A percentile compares a stretch with the other conserved stretches of the same genome.
These are phyloP conservation scores for Pseudoscleropodium purum DNA, from an alignment of 225 moss, liverwort and hornwort species.

Conservation along the genomic window DNA sequence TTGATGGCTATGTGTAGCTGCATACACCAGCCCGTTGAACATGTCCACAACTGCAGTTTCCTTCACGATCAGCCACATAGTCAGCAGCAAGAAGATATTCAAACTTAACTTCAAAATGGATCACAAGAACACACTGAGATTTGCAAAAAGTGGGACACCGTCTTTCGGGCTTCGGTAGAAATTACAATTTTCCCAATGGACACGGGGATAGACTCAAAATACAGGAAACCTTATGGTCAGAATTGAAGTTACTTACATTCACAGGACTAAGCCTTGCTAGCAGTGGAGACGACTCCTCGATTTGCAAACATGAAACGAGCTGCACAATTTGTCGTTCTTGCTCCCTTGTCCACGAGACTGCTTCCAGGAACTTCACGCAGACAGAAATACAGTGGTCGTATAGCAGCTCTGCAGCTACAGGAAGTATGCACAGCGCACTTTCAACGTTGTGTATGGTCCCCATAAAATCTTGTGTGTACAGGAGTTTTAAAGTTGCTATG, in stretches of 20 bases:
- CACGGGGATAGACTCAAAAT: background rate
- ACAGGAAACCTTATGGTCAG: background rate
- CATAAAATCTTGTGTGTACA: conserved; percentile 60
- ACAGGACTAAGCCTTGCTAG: conserved; percentile 72
- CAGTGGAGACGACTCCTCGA: conserved; percentile 59
- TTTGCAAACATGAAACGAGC: conserved; percentile 60
- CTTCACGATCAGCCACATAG: conserved; percentile 13
- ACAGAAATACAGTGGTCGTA: conserved; percentile 70
- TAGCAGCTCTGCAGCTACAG: conserved; percentile 66
- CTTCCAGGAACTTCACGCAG: conserved; percentile 68
- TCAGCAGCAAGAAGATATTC: background rate
- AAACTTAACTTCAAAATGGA: background rate
- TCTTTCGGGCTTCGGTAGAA: background rate
- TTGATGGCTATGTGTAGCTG: conserved; percentile 82
- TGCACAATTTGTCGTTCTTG: conserved; percentile 71
- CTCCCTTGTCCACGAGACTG: conserved; percentile 70
- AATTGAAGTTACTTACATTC: conserved; percentile 21
- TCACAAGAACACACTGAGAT: background rate
- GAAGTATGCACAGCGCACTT: conserved; percentile 60
- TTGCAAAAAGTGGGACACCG: background rate
- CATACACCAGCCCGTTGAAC: conserved; percentile 59
- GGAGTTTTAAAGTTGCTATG: conserved; percentile 46
- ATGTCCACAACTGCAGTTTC: conserved; percentile 56
- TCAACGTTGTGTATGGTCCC: conserved; percentile 48
- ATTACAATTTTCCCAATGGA: background rate